phyloP scores from a whole-genome alignment of 2,329 filamentous ascomycete species.

The Cladorrhinum sp. region DNA sequence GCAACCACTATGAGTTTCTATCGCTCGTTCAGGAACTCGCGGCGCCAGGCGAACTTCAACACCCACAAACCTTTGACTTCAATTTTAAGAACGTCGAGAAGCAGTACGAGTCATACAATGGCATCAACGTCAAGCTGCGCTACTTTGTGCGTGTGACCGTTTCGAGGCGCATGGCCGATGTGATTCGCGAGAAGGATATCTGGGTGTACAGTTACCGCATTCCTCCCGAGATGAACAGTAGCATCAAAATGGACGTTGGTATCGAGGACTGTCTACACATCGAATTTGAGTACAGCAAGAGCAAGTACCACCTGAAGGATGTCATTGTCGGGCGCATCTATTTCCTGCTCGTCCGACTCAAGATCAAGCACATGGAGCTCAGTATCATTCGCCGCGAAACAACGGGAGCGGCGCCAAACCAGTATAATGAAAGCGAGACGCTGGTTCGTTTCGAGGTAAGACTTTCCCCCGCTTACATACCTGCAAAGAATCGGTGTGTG shows the following conservation, averaged over 20 bases:
- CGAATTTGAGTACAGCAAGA: constrained; percentile 99
- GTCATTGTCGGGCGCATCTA: constrained; percentile 99
- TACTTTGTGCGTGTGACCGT: constrained; percentile 98
- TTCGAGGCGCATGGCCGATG: constrained; percentile 93
- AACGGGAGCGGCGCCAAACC: constrained; percentile 92
- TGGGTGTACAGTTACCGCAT: constrained; percentile 99
- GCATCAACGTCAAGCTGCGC: constrained; percentile 98
- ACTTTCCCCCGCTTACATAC: background rate
- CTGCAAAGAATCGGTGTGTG: background rate
- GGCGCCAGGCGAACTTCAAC: constrained; percentile 93
- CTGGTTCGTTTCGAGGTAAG: constrained; percentile 88
- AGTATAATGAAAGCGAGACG: constrained; percentile 99
- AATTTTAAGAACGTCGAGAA: constrained; percentile 99
- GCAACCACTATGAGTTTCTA: constrained; percentile 98
- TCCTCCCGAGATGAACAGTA: constrained; percentile 95
- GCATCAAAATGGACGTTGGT: constrained; percentile 99
- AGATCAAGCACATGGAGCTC: constrained; percentile 99
- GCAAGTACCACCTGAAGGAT: constrained; percentile 98
- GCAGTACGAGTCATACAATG: constrained; percentile 99
- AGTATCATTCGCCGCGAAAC: constrained; percentile 97
- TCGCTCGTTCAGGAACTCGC: constrained; percentile 95
- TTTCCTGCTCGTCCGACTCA: constrained; percentile 91
- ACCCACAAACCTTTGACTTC: constrained; percentile 98
- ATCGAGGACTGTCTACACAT: constrained; percentile 99
- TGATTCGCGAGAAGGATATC: constrained; percentile 97